Evolutionary conservation across 1,139 yeast species (phyloP).

Genomic region (Taphrina pruni): DNA sequence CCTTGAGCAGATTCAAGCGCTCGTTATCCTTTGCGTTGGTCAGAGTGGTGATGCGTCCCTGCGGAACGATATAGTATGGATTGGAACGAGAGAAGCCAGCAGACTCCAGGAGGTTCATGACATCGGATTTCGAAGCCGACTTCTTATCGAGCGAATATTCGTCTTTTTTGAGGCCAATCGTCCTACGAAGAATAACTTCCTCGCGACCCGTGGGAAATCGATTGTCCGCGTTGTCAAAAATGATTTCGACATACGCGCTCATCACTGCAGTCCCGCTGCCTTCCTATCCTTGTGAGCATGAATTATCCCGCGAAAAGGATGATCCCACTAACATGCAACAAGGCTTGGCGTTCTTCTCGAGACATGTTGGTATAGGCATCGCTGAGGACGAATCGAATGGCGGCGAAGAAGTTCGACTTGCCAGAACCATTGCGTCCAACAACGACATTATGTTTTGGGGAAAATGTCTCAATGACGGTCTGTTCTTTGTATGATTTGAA

Average conservation of each 20-base stretch:
- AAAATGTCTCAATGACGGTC: slow-evolving; percentile 74
- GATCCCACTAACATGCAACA: slow-evolving; percentile 66
- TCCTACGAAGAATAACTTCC: slow-evolving; percentile 78
- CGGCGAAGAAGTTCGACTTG: slow-evolving; percentile 93
- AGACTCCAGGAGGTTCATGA: slow-evolving; percentile 81
- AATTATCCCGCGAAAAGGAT: background rate
- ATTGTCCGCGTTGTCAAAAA: slow-evolving; percentile 79
- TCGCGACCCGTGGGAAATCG: slow-evolving; percentile 69
- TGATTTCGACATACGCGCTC: slow-evolving; percentile 91
- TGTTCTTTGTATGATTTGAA: slow-evolving; percentile 91
- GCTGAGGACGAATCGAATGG: slow-evolving; percentile 87
- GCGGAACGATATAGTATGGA: slow-evolving; percentile 97
- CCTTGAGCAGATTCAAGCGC: slow-evolving; percentile 76
- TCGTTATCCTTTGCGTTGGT: slow-evolving; percentile 90
- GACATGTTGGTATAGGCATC: slow-evolving; percentile 88
- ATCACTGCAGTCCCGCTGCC: slow-evolving; percentile 84
- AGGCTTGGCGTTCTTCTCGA: slow-evolving; percentile 86
- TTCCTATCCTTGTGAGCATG: slow-evolving; percentile 43
- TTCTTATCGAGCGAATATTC: slow-evolving; percentile 78
- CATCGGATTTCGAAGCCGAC: slow-evolving; percentile 65
- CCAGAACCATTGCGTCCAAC: slow-evolving; percentile 97
- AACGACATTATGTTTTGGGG: slow-evolving; percentile 85
- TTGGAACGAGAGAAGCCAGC: slow-evolving; percentile 92
- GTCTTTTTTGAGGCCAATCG: slow-evolving; percentile 90
- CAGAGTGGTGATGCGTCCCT: slow-evolving; percentile 75